Base-by-base conservation (phyloP, 371 early-diverging fungal species). In the Sporodiniella umbellata region DNA sequence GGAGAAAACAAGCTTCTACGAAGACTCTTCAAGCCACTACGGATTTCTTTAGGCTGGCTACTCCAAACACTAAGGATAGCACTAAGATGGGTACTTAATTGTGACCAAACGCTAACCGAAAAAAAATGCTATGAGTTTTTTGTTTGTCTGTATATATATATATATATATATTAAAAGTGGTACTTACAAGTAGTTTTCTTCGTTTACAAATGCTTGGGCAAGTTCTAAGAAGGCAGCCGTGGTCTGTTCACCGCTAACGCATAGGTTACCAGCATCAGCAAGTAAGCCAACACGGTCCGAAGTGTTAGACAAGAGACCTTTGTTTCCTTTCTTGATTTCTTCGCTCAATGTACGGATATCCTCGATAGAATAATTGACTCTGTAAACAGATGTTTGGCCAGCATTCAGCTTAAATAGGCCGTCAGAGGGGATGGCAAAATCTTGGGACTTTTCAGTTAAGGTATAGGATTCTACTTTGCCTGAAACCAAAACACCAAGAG, bases 211-310 rank as follows among this genome's bases (percentile, higher is more conserved):
- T 1, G 72, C 68, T 47, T 72, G 64, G 24, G 74, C 75, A 19
- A 78, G 55, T 24, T 72, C 80, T 57, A 87, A 61, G 26, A 81
- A 71, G 8, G 80, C 77, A 52, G 72, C 66, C 1, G 82, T 82
- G 14, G 54, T 65, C 48, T 75, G 73, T 18, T 80, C 70, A 23
- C 85, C 85, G 58, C 83, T 79, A 31, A 72, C 80, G 57, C 76
- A 66, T 46, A 79, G 51, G 26, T 74, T 78, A 28, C 76, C 80
- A 45, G 79, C 56, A 72, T 90, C 90, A n/a, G 84, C 76, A 56
- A 89, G 54, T 21, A 90, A 64, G 43, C 90, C 90, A 46, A 89
- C 78, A 19, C 85, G 77, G 53, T 90, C 90, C 37, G 73, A 56
- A 0, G 83, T 69, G 44, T 72, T 71, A 30, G 52, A 22, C 54